Evolutionary conservation across 768 basidiomycete genomes (phyloP).

Genomic region (Tricholoma matsutake): DNA sequence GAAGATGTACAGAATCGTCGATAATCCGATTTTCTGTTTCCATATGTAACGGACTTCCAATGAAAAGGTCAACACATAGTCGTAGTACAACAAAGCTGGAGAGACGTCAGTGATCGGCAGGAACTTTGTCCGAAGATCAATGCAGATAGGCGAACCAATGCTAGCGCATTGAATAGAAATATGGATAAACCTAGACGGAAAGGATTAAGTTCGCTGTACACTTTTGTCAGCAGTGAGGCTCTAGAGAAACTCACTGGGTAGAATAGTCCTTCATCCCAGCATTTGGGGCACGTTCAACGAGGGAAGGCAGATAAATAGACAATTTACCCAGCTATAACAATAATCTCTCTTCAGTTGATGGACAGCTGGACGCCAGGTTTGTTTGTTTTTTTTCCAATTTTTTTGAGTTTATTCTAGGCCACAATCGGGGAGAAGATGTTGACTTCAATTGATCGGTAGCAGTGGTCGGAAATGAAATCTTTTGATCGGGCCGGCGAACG

Average conservation of each 20-base stretch:
- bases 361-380: too few species aligned
- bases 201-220: not conserved
- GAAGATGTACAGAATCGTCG: slow-evolving; percentile 28
- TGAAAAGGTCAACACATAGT: slow-evolving; percentile 30
- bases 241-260: not conserved
- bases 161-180: slow-evolving; percentile 21
- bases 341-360: too few species aligned
- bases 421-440: too few species aligned
- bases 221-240: not conserved
- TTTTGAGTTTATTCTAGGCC: too few species aligned
- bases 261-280: not conserved
- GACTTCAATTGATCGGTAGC: too few species aligned
- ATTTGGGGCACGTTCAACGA: not conserved
- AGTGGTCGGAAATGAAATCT: too few species aligned
- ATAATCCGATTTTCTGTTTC: slow-evolving; percentile 22
- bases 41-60: slow-evolving; percentile 32
- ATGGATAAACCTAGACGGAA: slow-evolving; percentile 14
- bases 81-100: slow-evolving; percentile 29
- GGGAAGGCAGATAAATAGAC: not conserved
- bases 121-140: too few species aligned
- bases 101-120: not conserved
- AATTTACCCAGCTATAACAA: too few species aligned
- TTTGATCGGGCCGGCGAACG: too few species aligned
- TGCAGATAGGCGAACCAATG: slow-evolving; percentile 11
- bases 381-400: too few species aligned